Conservation (phyloP, 371 early-diverging fungal species). For the Choanephora cucurbitarum region DNA sequence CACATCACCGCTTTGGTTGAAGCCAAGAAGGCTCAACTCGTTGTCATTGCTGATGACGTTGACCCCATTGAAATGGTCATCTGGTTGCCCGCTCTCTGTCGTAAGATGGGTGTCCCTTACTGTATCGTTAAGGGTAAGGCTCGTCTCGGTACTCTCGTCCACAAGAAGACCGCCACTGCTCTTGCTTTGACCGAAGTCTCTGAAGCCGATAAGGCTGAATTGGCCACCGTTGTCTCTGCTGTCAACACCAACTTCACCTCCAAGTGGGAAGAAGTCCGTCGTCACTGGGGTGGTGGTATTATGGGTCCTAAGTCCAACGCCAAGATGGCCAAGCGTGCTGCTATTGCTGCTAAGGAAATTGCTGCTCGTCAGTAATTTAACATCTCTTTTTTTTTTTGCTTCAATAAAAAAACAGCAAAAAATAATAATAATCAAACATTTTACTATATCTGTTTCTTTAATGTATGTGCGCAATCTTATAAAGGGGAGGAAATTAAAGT, state of each 20-base stretch:
- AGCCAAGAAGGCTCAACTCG: constrained; percentile 98
- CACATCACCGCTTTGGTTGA: constrained; percentile 98
- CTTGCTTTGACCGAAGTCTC: constrained; percentile 94
- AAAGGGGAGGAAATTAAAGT: too few species aligned
- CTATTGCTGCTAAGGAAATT: constrained; percentile 68
- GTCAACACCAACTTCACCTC: constrained; percentile 93
- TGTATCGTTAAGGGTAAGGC: constrained; percentile 98
- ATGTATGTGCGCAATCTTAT: background rate
- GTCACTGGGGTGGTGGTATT: constrained; percentile 97
- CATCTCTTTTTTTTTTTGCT: background rate
- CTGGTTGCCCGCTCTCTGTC: constrained; percentile 99
- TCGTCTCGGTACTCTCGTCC: constrained; percentile 97
- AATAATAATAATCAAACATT: background rate
- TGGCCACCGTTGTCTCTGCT: constrained; percentile 87
- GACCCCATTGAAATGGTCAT: constrained; percentile 99
- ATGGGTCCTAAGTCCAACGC: constrained; percentile 93
- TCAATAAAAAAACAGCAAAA: background rate
- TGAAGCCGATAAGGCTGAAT: constrained; percentile 94
- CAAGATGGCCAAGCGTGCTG: constrained; percentile 78
- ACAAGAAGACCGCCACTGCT: constrained; percentile 99
- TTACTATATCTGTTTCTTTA: too few species aligned
- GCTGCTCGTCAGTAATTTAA: constrained; percentile 53
- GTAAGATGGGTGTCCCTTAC: constrained; percentile 99
- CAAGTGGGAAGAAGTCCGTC: constrained; percentile 90
- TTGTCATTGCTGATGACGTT: constrained; percentile 99